Percentiles rank a stretch among this genome's conserved stretches.
Evolutionary conservation across 768 basidiomycete species (phyloP).

Genomic region (Omphalotus guepiniiformis): DNA sequence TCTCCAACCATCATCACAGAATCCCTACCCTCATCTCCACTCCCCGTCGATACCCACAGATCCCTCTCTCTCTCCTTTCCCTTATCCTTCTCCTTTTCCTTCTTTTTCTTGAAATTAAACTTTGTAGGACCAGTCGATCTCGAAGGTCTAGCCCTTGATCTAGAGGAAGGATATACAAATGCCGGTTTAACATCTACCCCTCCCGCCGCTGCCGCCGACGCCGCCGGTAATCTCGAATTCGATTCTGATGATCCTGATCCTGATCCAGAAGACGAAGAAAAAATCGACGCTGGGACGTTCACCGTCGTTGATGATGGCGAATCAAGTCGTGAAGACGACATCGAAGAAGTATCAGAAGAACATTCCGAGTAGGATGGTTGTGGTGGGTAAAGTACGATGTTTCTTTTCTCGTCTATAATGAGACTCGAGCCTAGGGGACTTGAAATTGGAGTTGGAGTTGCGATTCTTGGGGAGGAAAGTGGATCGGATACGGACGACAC

Average conservation of each 20-base stretch:
- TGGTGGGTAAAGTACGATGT: not conserved
- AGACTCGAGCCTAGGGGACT: not conserved
- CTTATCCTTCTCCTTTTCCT: too few species aligned
- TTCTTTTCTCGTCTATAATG: not conserved
- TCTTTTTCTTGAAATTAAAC: constrained; percentile 15
- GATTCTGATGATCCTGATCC: not conserved
- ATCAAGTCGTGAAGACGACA: not conserved
- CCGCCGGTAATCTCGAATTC: not conserved
- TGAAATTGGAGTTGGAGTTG: constrained; percentile 2
- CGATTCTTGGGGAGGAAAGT: not conserved
- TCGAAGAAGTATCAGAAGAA: constrained; percentile 1
- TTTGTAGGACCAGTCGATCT: constrained; percentile 1
- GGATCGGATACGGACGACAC: not conserved
- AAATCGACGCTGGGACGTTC: not conserved
- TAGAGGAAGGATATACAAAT: constrained; percentile 20
- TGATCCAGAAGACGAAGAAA: constrained; percentile 3
- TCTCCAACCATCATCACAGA: not conserved
- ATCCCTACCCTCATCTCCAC: not conserved
- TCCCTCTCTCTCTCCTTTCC: not conserved
- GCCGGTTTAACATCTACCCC: not conserved
- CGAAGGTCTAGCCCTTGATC: constrained; percentile 15
- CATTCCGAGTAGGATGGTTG: not conserved
- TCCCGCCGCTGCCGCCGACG: not conserved
- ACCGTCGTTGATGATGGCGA: constrained; percentile 4
- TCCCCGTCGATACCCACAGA: not conserved